Evolutionary conservation across 2,329 filamentous ascomycete species (phyloP), one percentile per base, ranked within the genome.

Genomic region (Epichloe brachyelytri): DNA sequence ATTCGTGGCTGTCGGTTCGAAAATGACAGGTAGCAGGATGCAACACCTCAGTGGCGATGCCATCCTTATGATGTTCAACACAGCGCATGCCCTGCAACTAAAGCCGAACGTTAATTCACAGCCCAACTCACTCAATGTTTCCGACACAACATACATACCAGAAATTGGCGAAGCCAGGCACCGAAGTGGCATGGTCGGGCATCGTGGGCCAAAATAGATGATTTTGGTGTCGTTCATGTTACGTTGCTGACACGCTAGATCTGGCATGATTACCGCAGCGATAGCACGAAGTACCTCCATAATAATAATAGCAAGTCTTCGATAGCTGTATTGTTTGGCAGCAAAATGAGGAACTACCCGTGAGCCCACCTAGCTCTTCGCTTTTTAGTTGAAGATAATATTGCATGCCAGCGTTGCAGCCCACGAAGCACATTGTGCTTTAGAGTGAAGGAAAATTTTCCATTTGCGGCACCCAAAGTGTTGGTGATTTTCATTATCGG

Each of bases 31-130:
- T 47, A 19, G 20, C 26, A 49, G 39, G 20, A 30, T 48, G 33
- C 45, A 39, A 20, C 19, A 36, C 15, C 43, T 34, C 33, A n/a
- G 19, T 7, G 37, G 43, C 26, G 15, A 49, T 43, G 37, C 34
- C 17, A 36, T 49, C 47, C 46, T 46, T 49, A 52, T 46, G 46
- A 52, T 49, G 41, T 52, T 49, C n/a, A 17, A 20, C 40, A 45
- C 50, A 38, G 19, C 34, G 39, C 22, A 19, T 34, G 14, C 17
- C 34, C 11, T 6, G n/a, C 8, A 19, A 34, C 37, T 26, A 47
- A 22, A 47, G 34, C 34, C 19, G 41, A 40, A 40, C 50, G 26
- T 50, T 14, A 43, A 33, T 37, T 45, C n/a, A 17, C 34, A 26
- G 34, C 48, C 48, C n/a, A 34, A 43, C 48, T 15, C 15, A 22